phyloP scores from a whole-genome alignment of 495 filamentous ascomycete genomes.

The Corynascus novoguineensis region DNA sequence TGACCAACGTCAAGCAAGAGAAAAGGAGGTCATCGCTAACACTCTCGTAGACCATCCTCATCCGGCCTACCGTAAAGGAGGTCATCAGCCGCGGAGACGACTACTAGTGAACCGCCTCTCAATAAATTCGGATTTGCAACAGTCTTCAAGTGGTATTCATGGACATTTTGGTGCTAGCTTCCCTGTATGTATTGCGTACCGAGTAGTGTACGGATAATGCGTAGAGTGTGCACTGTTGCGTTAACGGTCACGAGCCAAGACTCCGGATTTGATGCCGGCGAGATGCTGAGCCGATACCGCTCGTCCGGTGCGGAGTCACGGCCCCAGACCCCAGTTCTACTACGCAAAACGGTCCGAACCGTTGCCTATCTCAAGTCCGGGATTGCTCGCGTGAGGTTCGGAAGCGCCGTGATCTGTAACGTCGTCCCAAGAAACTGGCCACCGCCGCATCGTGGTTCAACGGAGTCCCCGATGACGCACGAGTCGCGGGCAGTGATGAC shows the following conservation, averaged over 20 bases:
- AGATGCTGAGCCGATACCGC: background rate
- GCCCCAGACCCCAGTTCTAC: background rate
- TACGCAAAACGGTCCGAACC: background rate
- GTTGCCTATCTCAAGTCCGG: background rate
- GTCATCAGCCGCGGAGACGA: constrained; percentile 89
- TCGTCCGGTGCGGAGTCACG: background rate
- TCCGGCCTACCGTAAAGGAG: constrained; percentile 86
- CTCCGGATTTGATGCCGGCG: no score
- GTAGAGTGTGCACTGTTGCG: no score
- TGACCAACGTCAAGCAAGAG: constrained; percentile 8
- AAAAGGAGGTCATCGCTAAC: constrained; percentile 21
- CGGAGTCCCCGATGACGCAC: constrained; percentile 8
- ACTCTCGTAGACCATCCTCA: constrained; percentile 66
- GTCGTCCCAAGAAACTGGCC: background rate
- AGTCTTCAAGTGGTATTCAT: background rate
- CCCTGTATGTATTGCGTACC: no score
- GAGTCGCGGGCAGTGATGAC: background rate
- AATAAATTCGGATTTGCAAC: background rate
- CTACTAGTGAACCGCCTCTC: constrained; percentile 51
- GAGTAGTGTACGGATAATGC: no score
- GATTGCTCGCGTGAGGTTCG: background rate
- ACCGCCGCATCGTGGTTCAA: background rate
- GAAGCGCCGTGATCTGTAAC: background rate
- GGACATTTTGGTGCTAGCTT: no score
- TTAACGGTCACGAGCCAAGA: background rate